Base-by-base conservation (phyloP, 2,329 filamentous ascomycete genomes). In the Fusarium subtropicale region DNA sequence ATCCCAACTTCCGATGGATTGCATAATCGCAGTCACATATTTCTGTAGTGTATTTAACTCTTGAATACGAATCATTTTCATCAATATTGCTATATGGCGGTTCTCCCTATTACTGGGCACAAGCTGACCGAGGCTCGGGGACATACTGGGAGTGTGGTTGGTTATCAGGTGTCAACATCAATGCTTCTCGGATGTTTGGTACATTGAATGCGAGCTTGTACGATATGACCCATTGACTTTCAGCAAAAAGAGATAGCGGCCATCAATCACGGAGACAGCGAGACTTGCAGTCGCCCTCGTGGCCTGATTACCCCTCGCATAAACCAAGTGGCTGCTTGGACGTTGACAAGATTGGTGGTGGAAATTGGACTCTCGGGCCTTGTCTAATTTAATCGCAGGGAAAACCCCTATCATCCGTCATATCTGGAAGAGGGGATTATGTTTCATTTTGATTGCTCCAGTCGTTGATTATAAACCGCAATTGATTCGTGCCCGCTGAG, bases 1-100 rank as follows among this genome's bases (percentile, higher is more conserved):
- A 92, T 78, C 90, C 90, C 5, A 85, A 79, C 5, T 91, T 91
- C 74, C 82, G 85, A 67, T 91, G 89, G 90, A 73, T 53, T 13
- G 16, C 60, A 7, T 53, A 33, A 34, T 16, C 12, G 15, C 7
- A 18, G 8, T 42, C 3, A 16, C 7, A 1, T 8, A 9, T 18
- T 7, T 0, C 6, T 26, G 8, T 18, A 18, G 22, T 42, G 1
- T 26, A 10, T 26, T 15, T 26, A 15, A 39, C n/a, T 5, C 2
- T 5, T 22, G 12, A 22, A 39, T 39, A 22, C 0, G n/a, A 39
- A 13, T 8, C 3, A 13, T 20, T 38, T 7, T 38, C 7, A 5
- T 36, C 9, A 36, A 38, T 12, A 2, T 38, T n/a, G 2, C 0
- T 38, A 6, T 11, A 38, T n/a, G 10, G 4, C 12, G 36, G 10